Base-by-base conservation (phyloP, 1,284 basidiomycete genomes). In the Mycena sp. region DNA sequence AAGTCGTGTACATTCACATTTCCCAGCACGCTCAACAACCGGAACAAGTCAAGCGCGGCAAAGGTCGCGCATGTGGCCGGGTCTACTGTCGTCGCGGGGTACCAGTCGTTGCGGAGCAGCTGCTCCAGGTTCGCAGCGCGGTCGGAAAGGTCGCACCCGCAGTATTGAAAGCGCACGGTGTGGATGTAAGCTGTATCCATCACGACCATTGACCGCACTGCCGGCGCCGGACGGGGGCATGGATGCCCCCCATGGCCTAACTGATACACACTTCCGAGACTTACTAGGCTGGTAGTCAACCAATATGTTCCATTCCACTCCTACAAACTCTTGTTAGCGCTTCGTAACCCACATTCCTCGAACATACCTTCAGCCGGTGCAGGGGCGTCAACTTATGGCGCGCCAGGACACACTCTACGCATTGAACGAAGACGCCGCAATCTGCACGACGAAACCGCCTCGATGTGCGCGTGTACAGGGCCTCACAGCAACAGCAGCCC, bases 41-140 rank as follows among this genome's bases (percentile, higher is more conserved):
- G 35, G 29, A 59, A 64, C 11, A 23, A 17, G 14, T 63, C 62
- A 5, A 63, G 50, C n/a, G n/a, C n/a, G 7, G 16, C 29, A 17
- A 54, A 43, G 3, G 56, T 63, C 0, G 62, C 62, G 51, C 62
- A 63, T 4, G 62, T 63, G 19, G 7, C 38, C 0, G 62, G 55
- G 17, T 63, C 56, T 3, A 41, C 19, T n/a, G 44, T 41, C 11
- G 62, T 63, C 1, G 61, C 61, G 0, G 61, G 61, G 32, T 53
- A 63, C 61, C 61, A 63, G 4, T 12, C 46, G 25, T 59, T 64
- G 1, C 23, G 11, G 1, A 64, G 14, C 5, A 64, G 57, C 25
- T 58, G 56, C 23, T 21, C 26, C 16, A 63, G 3, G 16, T 25
- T 26, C 3, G 11, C 12, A 14, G 50, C 43, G 6, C 16, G 17